phyloP scores from a whole-genome alignment of 1,139 yeast genomes.

The Scheffersomyces insectosa region DNA sequence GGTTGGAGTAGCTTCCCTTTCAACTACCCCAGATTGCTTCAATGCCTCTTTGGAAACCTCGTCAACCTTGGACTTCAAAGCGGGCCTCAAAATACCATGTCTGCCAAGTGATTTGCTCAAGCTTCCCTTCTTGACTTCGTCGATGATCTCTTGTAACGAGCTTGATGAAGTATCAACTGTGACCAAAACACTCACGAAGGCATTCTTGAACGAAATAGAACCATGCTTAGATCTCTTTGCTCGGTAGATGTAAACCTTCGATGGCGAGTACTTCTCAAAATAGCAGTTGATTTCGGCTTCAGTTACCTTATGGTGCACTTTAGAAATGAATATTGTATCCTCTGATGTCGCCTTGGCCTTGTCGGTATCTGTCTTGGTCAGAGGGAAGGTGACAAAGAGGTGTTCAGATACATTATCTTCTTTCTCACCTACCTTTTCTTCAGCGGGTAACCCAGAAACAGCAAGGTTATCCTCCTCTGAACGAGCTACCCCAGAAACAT shows the following conservation, averaged over 20 bases:
- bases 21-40: neutral
- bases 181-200: conserved; percentile 2
- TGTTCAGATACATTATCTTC: no score
- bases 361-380: neutral
- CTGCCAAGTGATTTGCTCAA: conserved; percentile 26
- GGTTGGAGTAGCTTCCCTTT: neutral
- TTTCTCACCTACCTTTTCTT: no score
- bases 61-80: conserved; percentile 40
- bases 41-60: conserved; percentile 35
- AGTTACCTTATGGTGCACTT: conserved; percentile 38
- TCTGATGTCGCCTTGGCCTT: conserved; percentile 24
- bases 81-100: conserved; percentile 37
- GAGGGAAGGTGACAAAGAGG: neutral
- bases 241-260: conserved; percentile 1
- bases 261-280: conserved; percentile 46
- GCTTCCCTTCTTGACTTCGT: conserved; percentile 33
- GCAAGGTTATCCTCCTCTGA: no score
- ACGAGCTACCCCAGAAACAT: neutral
- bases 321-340: conserved; percentile 55
- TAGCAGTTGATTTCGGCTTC: conserved; percentile 44
- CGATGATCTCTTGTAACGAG: conserved; percentile 43
- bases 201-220: conserved; percentile 1
- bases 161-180: conserved; percentile 40
- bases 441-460: no score
- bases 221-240: conserved; percentile 1